A percentile compares a stretch with the other conserved stretches of the same genome.
Conservation (phyloP, 1,284 basidiomycete species). For the Sporisorium iseilematis-ciliati region DNA sequence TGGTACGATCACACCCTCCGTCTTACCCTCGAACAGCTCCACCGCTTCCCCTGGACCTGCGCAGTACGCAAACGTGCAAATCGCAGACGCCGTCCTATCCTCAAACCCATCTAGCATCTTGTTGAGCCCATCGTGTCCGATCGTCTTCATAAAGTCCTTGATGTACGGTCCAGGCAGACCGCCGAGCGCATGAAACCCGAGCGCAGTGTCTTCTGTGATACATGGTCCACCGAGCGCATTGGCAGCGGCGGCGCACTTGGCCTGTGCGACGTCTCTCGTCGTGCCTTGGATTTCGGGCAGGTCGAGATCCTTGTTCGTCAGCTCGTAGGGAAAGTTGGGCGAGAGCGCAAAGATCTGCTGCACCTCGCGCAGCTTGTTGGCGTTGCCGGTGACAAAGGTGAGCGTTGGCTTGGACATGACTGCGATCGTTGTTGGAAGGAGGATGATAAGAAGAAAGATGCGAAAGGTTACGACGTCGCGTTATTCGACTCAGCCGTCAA, state of each 20-base stretch:
- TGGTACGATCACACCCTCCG: constrained; percentile 87
- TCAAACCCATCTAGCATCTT: constrained; percentile 85
- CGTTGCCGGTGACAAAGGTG: constrained; percentile 90
- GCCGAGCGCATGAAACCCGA: constrained; percentile 87
- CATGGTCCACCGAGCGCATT: constrained; percentile 79
- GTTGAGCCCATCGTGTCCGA: constrained; percentile 78
- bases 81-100: constrained; percentile 83
- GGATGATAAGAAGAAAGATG: constrained; percentile 5
- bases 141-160: constrained; percentile 75
- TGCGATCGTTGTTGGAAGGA: not conserved
- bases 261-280: constrained; percentile 87
- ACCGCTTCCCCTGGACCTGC: constrained; percentile 63
- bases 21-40: constrained; percentile 87
- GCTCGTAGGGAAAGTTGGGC: constrained; percentile 39
- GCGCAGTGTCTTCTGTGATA: constrained; percentile 95
- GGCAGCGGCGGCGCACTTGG: constrained; percentile 87
- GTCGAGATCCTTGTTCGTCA: constrained; percentile 68
- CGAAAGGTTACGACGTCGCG: constrained; percentile 4
- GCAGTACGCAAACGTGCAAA: constrained; percentile 95
- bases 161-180: constrained; percentile 97
- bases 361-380: constrained; percentile 92
- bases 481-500: constrained; percentile 29
- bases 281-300: constrained; percentile 95
- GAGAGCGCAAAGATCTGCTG: constrained; percentile 74
- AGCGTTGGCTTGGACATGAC: constrained; percentile 48